These are phyloP conservation scores for Pezicula radicicola DNA, from an alignment of 2,329 filamentous ascomycete genomes.

Conservation along the genomic window DNA sequence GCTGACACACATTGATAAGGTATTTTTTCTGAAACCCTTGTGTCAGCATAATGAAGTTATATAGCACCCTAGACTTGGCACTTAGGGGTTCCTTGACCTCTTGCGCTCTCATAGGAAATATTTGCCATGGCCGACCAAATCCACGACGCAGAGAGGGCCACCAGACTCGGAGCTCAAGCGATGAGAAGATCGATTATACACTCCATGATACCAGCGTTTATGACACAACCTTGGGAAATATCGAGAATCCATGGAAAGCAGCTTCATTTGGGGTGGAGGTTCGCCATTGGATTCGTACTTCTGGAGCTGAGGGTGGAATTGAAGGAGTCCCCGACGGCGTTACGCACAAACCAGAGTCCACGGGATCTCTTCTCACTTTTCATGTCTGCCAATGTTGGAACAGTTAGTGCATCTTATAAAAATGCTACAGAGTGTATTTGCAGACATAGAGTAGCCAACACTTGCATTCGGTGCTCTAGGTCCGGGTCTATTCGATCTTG, in stretches of 20 bases:
- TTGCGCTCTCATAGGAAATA: no score
- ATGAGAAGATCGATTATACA: neutral
- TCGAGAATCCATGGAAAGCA: neutral
- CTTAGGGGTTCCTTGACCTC: no score
- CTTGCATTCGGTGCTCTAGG: neutral
- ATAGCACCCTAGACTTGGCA: no score
- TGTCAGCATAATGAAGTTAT: no score
- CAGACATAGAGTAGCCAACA: neutral
- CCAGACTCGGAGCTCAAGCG: neutral
- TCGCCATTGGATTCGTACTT: conserved; percentile 1
- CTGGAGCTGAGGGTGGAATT: conserved; percentile 1
- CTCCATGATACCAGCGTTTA: neutral
- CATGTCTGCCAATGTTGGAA: conserved; percentile 1
- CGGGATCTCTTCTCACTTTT: neutral
- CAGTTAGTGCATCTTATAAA: neutral
- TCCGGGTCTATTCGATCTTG: conserved; percentile 12
- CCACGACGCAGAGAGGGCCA: neutral
- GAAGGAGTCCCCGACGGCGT: neutral
- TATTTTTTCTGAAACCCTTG: no score
- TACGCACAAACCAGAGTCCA: conserved; percentile 1
- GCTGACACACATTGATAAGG: no score
- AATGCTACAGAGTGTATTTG: neutral
- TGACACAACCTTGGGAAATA: neutral
- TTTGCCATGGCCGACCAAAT: neutral
- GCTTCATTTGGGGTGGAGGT: neutral